These are phyloP conservation scores for Globisporangium middletonii DNA, from an alignment of 352 stramenopile genomes.

Conservation along the genomic window DNA sequence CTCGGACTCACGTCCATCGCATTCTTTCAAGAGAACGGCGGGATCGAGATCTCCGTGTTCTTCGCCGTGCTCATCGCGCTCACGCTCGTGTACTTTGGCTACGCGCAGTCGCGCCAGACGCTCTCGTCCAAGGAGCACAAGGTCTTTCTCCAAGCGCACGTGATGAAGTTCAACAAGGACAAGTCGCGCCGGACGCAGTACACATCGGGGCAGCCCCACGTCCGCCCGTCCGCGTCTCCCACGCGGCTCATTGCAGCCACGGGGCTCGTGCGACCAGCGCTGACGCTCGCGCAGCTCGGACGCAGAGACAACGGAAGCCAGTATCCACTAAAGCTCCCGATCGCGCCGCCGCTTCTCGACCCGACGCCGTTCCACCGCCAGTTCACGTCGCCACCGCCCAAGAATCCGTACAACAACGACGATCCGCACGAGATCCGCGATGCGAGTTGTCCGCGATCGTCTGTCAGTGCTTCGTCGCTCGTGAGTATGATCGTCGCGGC, in stretches of 20 bases:
- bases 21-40: constrained; percentile 23
- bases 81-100: constrained; percentile 22
- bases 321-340: constrained; percentile 5
- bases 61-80: constrained; percentile 12
- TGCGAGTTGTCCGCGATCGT: not conserved
- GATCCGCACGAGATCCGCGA: constrained; percentile 6
- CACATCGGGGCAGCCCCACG: not conserved
- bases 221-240: not conserved
- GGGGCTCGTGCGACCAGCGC: constrained; percentile 8
- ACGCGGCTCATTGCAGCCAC: constrained; percentile 9
- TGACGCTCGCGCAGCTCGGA: not conserved
- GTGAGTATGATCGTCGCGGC: not conserved
- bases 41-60: constrained; percentile 15
- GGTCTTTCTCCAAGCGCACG: constrained; percentile 26
- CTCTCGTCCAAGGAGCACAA: constrained; percentile 29
- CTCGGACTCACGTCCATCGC: constrained; percentile 20
- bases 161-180: constrained; percentile 22
- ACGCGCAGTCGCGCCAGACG: constrained; percentile 22
- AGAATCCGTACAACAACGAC: constrained; percentile 8
- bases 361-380: constrained; percentile 12
- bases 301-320: not conserved
- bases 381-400: constrained; percentile 6
- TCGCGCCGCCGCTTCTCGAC: not conserved
- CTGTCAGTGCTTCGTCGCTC: not conserved
- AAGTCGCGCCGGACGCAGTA: constrained; percentile 13